Conservation (phyloP, 495 filamentous ascomycete genomes). For the Physcia stellaris region DNA sequence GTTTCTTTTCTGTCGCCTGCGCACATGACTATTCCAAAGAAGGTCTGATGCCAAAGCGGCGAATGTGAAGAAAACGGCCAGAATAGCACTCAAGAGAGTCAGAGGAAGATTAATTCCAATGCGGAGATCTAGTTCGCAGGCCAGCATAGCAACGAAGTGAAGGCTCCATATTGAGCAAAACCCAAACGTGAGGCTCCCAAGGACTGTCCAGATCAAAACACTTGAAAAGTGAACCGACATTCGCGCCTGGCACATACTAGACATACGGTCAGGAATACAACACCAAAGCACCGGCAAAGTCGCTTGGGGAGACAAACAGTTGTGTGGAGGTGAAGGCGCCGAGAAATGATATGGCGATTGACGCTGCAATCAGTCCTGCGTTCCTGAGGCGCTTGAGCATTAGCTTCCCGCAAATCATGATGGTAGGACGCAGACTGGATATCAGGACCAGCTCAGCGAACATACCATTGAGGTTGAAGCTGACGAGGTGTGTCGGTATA, state of each 20-base stretch:
- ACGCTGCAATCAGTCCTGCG: constrained; percentile 15
- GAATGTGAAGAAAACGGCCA: constrained; percentile 18
- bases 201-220: constrained; percentile 14
- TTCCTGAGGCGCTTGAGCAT: constrained; percentile 16
- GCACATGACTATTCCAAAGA: constrained; percentile 12
- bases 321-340: constrained; percentile 20
- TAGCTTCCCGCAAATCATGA: no score
- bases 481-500: no score
- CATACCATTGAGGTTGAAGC: no score
- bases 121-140: constrained; percentile 17
- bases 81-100: constrained; percentile 14
- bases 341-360: constrained; percentile 17
- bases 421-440: no score
- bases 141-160: constrained; percentile 18
- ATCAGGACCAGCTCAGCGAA: no score
- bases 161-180: constrained; percentile 21
- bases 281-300: not conserved
- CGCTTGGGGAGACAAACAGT: constrained; percentile 8
- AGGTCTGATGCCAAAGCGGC: constrained; percentile 14
- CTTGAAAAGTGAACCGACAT: constrained; percentile 12
- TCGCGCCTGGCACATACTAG: constrained; percentile 17
- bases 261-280: constrained; percentile 2
- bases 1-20: no score
- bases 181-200: constrained; percentile 17
- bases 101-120: constrained; percentile 14